Base-by-base conservation (phyloP, 2,329 filamentous ascomycete species). In the Fusarium sp. region DNA sequence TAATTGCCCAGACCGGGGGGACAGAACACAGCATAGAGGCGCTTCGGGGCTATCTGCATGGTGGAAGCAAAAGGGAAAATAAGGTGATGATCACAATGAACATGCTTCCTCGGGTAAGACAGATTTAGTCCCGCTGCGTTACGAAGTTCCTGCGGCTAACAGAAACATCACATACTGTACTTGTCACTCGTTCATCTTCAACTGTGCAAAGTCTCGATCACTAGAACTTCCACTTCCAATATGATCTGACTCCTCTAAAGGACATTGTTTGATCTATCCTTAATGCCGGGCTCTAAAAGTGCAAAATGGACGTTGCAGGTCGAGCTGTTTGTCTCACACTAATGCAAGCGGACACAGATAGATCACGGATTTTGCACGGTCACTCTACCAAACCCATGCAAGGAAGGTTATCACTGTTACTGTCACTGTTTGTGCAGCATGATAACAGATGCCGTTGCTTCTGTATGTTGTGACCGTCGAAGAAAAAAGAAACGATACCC, bases 281-380 rank as follows among this genome's bases (percentile, higher is more conserved):
- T 32, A 41, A 27, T 13, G 14, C 21, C 20, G 21, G 37, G 32
- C 41, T 63, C 51, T 46, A 34, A 45, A 45, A 54, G 23, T 46
- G 40, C 25, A 49, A 40, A 40, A 66, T 30, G 16, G 41, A 32
- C 14, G 40, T 23, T 45, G 30, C 32, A 23, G 27, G 42, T 40
- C n/a, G 21, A 18, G 8, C 18, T 49, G 40, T 30, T 42, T 37
- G 48, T 60, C 48, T 53, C 42, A 32, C 48, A 34, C 42, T 66
- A 61, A 66, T 61, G 55, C 63, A 66, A 18, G 7, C 23, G 30
- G 25, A 54, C 55, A 54, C 47, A 45, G 25, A 49, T 45, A 23
- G 21, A n/a, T 27, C 32, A 20, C 23, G 18, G 34, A n/a, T n/a
- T 20, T 14, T 28, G 37, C 13, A 41, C 48, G 11, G 20, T 28